Conservation (phyloP, 2,329 filamentous ascomycete genomes). For the Thelonectria blattea region DNA sequence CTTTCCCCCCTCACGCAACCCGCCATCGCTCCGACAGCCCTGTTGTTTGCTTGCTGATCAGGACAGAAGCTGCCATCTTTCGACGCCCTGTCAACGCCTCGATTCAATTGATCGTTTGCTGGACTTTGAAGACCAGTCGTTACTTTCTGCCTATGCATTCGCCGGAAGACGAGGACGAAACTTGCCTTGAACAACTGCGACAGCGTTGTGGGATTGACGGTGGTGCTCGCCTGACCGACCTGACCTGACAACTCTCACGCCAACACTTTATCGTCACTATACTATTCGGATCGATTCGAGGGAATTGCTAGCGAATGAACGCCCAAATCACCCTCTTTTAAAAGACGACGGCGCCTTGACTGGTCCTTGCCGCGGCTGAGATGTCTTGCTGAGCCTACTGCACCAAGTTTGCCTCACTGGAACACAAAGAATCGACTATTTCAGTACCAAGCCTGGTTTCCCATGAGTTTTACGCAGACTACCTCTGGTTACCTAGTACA, state of each 20-base stretch:
- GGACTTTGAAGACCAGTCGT: not conserved
- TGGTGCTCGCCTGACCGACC: slow-evolving; percentile 3
- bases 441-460: not conserved
- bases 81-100: not conserved
- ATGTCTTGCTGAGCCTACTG: not conserved
- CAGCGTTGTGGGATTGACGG: not conserved
- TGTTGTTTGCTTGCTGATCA: slow-evolving; percentile 5
- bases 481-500: slow-evolving; percentile 5
- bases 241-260: slow-evolving; percentile 11
- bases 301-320: not conserved
- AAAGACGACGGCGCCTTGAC: not conserved
- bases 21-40: slow-evolving; percentile 11
- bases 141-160: slow-evolving; percentile 14
- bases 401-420: not conserved
- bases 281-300: not conserved
- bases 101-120: slow-evolving; percentile 6
- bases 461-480: not conserved
- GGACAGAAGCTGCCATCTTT: not conserved
- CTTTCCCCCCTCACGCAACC: slow-evolving; percentile 28
- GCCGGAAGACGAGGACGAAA: slow-evolving; percentile 6
- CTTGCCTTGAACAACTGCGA: slow-evolving; percentile 8
- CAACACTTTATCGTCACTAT: slow-evolving; percentile 9
- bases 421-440: not conserved
- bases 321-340: not conserved
- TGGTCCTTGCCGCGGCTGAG: not conserved